These are phyloP conservation scores for Globisporangium iwayamae DNA, from an alignment of 352 stramenopile species.

Conservation along the genomic window DNA sequence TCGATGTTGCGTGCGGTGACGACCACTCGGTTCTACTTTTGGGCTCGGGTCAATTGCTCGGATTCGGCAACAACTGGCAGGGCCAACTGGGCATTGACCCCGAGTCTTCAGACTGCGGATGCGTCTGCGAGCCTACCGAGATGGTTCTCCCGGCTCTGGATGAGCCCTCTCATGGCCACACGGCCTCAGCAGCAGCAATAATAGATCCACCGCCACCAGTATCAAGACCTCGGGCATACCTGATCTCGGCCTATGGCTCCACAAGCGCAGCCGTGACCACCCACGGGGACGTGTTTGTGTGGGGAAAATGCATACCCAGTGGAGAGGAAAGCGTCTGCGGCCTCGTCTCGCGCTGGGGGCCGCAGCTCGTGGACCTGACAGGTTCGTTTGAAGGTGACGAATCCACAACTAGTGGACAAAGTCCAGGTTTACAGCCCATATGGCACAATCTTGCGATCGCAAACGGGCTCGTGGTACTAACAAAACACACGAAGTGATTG, in stretches of 20 bases:
- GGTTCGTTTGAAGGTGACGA: slow-evolving; percentile 1
- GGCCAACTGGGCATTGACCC: slow-evolving; percentile 66
- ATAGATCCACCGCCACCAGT: no score
- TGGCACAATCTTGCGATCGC: slow-evolving; percentile 49
- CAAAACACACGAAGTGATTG: slow-evolving; percentile 15
- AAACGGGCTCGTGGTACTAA: slow-evolving; percentile 40
- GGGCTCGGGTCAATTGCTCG: slow-evolving; percentile 35
- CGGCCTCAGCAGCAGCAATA: neutral
- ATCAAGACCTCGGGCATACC: slow-evolving; percentile 16
- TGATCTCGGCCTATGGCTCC: slow-evolving; percentile 29
- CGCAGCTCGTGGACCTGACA: slow-evolving; percentile 20
- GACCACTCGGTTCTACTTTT: slow-evolving; percentile 66
- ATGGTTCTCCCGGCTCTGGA: slow-evolving; percentile 2
- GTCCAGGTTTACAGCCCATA: neutral
- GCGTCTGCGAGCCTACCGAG: neutral
- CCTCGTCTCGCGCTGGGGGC: slow-evolving; percentile 23
- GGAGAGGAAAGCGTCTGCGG: slow-evolving; percentile 32
- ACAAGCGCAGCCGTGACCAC: slow-evolving; percentile 24
- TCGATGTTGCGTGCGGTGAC: slow-evolving; percentile 61
- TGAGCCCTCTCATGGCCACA: neutral
- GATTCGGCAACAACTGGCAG: slow-evolving; percentile 66
- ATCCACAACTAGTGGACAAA: neutral
- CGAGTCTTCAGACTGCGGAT: slow-evolving; percentile 5
- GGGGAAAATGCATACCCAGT: slow-evolving; percentile 29
- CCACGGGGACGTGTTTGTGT: slow-evolving; percentile 30